Evolutionary conservation across 2,329 filamentous ascomycete genomes (phyloP), one percentile per base, ranked within the genome.

Genomic region (Penicillium sp.): DNA sequence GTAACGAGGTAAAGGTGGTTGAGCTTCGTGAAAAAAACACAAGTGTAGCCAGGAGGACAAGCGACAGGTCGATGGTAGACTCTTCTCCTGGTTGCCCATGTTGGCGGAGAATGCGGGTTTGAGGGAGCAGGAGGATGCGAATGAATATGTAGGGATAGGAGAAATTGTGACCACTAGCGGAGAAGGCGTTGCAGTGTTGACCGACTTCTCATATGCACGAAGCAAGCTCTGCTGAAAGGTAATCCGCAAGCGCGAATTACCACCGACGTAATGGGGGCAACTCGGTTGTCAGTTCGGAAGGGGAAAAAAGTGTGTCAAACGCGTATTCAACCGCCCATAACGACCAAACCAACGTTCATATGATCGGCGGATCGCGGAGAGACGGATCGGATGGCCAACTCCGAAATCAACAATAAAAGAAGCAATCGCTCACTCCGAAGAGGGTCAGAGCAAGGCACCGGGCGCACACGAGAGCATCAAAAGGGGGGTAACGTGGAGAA

Each of bases 391-490:
- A 55, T 60, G 59, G 58, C 57, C 56, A 50, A 55, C 51, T 60
- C 42, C 47, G 55, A 56, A 48, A 52, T 48, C 51, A 50, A 46
- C 49, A 49, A 55, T 50, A 59, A 56, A 55, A 50, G 47, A 50
- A 53, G 58, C 56, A 57, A 58, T 52, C 51, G 55, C 57, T 58
- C 59, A 54, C 53, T 53, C 57, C 59, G 5, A 52, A 48, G 54
- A 52, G 50, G 47, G 58, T 53, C 48, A 53, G 55, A 56, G 54
- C 38, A 47, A 57, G 34, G 49, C 35, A 36, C 37, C 46, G 48
- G 47, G 35, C 25, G 39, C 33, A 34, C 41, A 35, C 29, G 35
- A 45, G 39, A 42, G 47, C 40, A 50, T 41, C 35, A 27, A 41
- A 43, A 13, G 6, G 18, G 13, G 28, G 11, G 18, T 9, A 34